A percentile compares a stretch with the other conserved stretches of the same genome.
phyloP scores from a whole-genome alignment of 2,329 filamentous ascomycete genomes.

The Capronia americana region DNA sequence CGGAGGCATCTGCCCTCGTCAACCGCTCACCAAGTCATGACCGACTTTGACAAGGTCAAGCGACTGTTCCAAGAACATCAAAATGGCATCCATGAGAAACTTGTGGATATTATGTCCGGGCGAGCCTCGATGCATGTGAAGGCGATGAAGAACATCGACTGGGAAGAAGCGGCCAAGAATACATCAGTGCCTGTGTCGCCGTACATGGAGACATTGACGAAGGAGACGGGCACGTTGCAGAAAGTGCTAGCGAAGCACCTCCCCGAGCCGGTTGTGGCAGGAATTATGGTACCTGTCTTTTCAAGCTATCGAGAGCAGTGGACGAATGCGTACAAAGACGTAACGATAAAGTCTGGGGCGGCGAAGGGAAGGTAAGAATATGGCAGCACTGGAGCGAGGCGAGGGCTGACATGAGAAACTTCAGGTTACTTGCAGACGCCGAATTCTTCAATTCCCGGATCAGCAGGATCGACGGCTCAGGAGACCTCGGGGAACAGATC shows the following conservation, averaged over 20 bases:
- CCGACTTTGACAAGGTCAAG: conserved; percentile 90
- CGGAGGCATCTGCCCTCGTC: conserved; percentile 69
- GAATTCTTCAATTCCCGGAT: conserved; percentile 74
- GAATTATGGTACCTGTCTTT: conserved; percentile 89
- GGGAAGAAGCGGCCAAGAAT: conserved; percentile 62
- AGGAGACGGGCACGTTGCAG: conserved; percentile 84
- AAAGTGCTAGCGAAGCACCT: conserved; percentile 83
- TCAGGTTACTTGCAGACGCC: conserved; percentile 74
- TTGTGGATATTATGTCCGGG: conserved; percentile 89
- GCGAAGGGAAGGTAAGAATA: conserved; percentile 73
- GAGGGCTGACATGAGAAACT: conserved; percentile 32
- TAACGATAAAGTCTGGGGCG: conserved; percentile 67
- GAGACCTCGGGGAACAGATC: conserved; percentile 73
- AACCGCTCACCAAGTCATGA: conserved; percentile 62
- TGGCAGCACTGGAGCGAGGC: conserved; percentile 30
- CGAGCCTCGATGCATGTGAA: conserved; percentile 76
- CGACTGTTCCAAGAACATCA: conserved; percentile 87
- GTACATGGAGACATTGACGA: conserved; percentile 86
- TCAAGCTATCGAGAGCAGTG: conserved; percentile 80
- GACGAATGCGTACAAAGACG: conserved; percentile 71
- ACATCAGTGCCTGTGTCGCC: conserved; percentile 60
- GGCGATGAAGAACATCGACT: conserved; percentile 75
- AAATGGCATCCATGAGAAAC: conserved; percentile 86
- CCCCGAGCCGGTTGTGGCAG: conserved; percentile 73
- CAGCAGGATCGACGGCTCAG: conserved; percentile 78